These are phyloP conservation scores for Lachancea kluyveri DNA, from an alignment of 805 yeast genomes.

Conservation along the genomic window DNA sequence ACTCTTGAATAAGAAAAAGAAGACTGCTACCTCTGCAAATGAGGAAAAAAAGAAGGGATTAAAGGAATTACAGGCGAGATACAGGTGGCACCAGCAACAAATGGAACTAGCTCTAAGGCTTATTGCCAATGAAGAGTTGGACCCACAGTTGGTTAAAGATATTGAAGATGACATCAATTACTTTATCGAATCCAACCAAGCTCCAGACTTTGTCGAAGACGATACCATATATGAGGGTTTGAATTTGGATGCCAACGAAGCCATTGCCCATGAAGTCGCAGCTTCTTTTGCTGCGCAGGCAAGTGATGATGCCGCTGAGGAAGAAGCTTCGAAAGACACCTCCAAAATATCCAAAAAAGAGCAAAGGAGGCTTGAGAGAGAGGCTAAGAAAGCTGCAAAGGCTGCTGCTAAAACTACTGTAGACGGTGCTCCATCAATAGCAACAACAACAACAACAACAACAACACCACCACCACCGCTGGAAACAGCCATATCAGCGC, in stretches of 20 bases:
- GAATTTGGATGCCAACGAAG: conserved; percentile 54
- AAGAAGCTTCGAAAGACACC: conserved; percentile 15
- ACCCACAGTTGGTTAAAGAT: conserved; percentile 66
- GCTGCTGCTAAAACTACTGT: conserved; percentile 23
- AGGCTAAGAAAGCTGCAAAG: conserved; percentile 32
- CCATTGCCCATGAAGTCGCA: conserved; percentile 47
- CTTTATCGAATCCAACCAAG: conserved; percentile 88
- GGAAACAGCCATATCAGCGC: no score
- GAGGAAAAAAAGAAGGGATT: conserved; percentile 42
- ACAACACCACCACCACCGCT: conserved; percentile 5
- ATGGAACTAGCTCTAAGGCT: conserved; percentile 74
- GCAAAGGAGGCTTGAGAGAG: conserved; percentile 30
- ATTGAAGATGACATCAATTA: conserved; percentile 86
- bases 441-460: conserved; percentile 6
- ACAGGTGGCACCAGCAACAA: conserved; percentile 72
- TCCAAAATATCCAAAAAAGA: conserved; percentile 30
- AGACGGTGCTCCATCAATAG: conserved; percentile 5
- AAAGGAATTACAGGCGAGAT: conserved; percentile 57
- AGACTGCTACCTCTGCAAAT: conserved; percentile 25
- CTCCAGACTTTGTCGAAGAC: conserved; percentile 86
- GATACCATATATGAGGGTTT: conserved; percentile 88
- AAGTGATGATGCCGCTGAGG: conserved; percentile 22
- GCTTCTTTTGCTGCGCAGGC: conserved; percentile 29
- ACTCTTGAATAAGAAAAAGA: conserved; percentile 28
- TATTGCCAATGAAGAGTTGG: conserved; percentile 76